Base-by-base conservation (phyloP, 768 basidiomycete species). In the Lenzites betulinus region DNA sequence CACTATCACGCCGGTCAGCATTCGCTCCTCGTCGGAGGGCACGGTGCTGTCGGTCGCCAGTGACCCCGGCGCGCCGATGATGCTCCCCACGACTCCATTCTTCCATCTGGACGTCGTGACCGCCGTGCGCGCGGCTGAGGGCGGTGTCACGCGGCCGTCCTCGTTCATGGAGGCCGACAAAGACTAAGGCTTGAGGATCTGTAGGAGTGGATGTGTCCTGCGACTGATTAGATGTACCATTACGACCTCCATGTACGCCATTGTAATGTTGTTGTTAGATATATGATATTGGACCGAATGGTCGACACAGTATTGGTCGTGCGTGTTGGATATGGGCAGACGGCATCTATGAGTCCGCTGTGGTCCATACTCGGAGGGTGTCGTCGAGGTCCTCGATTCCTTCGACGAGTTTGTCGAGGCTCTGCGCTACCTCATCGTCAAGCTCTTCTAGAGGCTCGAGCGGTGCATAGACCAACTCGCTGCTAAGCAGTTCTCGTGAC, bases 21-120 rank as follows among this genome's bases (percentile, higher is more conserved):
- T 23, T 28, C 42, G 67, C 13, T 48, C 64, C 23, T 49, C 64
- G 23, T 58, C 53, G 12, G 69, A 65, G 15, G 38, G 42, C 12
- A 43, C 57, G 15, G 50, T 52, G 9, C 56, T 53, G 7, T 15
- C 42, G 13, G 20, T 51, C 16, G 43, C 35, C 13, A 46, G 57
- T 28, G 60, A 56, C 25, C 26, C 46, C n/a, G 48, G 26, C 7
- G 67, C 46, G 16, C 58, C 66, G 11, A 66, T 88, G 46, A 69
- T 88, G 36, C 70, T 77, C 1, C 61, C 76, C 3, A 78, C 80
- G 30, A 92, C 89, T 7, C 90, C 90, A 12, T 92, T 87, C 80
- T 96, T 98, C 88, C 95, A 97, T 76, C 77, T 96, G 63, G 72
- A 73, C 54, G 54, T 74, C n/a, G 54, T 61, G 1, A 59, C 65